phyloP scores from a whole-genome alignment of 345 rosid species.

The Isatis tinctoria region DNA sequence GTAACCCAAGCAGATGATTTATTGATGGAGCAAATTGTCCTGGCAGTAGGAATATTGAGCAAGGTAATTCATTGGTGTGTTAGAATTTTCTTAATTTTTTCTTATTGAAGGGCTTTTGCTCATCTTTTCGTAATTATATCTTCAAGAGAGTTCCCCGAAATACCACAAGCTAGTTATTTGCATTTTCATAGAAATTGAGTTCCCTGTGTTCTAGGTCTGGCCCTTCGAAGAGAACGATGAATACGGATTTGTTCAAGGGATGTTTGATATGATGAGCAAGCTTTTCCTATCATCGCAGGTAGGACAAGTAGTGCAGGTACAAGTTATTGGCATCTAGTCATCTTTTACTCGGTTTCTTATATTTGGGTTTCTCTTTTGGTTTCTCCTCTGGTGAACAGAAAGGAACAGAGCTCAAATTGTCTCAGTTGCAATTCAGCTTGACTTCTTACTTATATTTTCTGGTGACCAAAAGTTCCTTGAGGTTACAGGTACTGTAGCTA shows the following conservation, averaged over 20 bases:
- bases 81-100: not conserved
- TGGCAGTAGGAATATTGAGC: slow-evolving; percentile 85
- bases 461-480: slow-evolving; percentile 70
- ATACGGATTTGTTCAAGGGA: slow-evolving; percentile 85
- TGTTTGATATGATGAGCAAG: slow-evolving; percentile 67
- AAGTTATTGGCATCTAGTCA: slow-evolving; percentile 3
- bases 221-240: slow-evolving; percentile 85
- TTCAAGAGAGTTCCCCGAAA: not conserved
- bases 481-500: slow-evolving; percentile 57
- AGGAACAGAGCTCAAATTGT: slow-evolving; percentile 53
- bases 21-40: slow-evolving; percentile 83
- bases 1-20: slow-evolving; percentile 61
- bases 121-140: not conserved
- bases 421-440: slow-evolving; percentile 68
- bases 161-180: slow-evolving; percentile 7
- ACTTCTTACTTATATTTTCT: slow-evolving; percentile 77
- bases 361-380: not conserved
- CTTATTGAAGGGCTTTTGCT: not conserved
- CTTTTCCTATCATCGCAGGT: slow-evolving; percentile 48
- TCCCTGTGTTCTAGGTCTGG: slow-evolving; percentile 65
- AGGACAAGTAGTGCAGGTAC: slow-evolving; percentile 46
- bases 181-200: not conserved
- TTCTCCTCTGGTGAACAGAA: slow-evolving; percentile 33
- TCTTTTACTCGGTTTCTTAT: slow-evolving; percentile 3
- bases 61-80: slow-evolving; percentile 46